Evolutionary conservation across 805 yeast genomes (phyloP).

Genomic region (Saccharomycodes ludwigii): DNA sequence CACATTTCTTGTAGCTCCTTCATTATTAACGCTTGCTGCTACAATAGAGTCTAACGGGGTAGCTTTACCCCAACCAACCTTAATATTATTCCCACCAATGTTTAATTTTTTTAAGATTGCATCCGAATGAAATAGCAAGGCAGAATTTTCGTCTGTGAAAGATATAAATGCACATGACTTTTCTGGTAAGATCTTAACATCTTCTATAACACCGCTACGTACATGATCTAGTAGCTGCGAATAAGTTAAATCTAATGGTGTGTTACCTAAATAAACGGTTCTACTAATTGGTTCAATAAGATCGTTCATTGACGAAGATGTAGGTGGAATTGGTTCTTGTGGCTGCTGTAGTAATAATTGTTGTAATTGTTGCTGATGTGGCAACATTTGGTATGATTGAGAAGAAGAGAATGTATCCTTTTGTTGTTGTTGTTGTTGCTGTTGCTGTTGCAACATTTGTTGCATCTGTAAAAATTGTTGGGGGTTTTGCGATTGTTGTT

Average conservation of each 20-base stretch:
- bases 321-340: too few species aligned
- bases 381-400: too few species aligned
- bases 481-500: too few species aligned
- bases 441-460: too few species aligned
- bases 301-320: conserved; percentile 10
- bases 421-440: too few species aligned
- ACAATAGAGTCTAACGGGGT: conserved; percentile 65
- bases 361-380: too few species aligned
- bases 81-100: conserved; percentile 68
- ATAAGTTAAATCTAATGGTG: conserved; percentile 70
- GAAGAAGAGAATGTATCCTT: too few species aligned
- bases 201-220: conserved; percentile 80
- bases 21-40: conserved; percentile 61
- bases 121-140: conserved; percentile 85
- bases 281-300: conserved; percentile 51
- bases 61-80: conserved; percentile 90
- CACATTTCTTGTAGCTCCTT: conserved; percentile 89
- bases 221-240: conserved; percentile 82
- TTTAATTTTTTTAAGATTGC: conserved; percentile 75
- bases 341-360: too few species aligned
- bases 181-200: conserved; percentile 62
- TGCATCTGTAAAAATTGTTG: too few species aligned
- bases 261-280: conserved; percentile 81
- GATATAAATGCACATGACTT: conserved; percentile 86
- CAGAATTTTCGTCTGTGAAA: conserved; percentile 79